Percentiles rank a stretch among this genome's conserved stretches.
Conservation (phyloP, 148 eudicot genomes). For the Camellia lanceoleosa region DNA sequence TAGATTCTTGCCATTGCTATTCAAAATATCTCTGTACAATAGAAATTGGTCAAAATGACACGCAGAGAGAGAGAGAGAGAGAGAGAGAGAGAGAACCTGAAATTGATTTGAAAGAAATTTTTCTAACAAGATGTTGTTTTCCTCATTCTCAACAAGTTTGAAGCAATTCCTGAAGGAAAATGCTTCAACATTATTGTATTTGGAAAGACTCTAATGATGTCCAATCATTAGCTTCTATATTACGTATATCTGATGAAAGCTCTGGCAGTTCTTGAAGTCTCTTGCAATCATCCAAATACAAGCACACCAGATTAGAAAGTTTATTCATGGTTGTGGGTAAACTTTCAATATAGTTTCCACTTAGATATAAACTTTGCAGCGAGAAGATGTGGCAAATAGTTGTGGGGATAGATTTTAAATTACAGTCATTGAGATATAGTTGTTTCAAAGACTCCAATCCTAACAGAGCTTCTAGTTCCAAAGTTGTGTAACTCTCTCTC, state of each 20-base stretch:
- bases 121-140: neutral
- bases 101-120: neutral
- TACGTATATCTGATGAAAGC: neutral
- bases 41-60: too few relatives aligned
- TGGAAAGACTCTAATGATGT: too few relatives aligned
- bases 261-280: neutral
- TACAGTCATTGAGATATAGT: conserved; percentile 7
- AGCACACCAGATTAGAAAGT: conserved; percentile 1
- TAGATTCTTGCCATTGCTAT: too few relatives aligned
- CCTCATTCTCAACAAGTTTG: neutral
- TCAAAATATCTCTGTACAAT: too few relatives aligned
- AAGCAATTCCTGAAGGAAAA: neutral
- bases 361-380: conserved; percentile 1
- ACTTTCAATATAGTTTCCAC: conserved; percentile 8
- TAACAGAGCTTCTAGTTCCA: conserved; percentile 11
- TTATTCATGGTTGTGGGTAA: conserved; percentile 9
- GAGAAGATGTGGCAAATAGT: neutral
- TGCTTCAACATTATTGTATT: too few relatives aligned
- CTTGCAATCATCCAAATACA: too few relatives aligned
- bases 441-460: neutral
- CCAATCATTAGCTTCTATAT: neutral
- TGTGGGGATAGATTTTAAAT: neutral
- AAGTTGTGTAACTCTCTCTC: neutral
- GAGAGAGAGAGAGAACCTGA: neutral
- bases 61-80: too few relatives aligned